Percentiles rank a stretch among this genome's conserved stretches.
Evolutionary conservation across 495 filamentous ascomycete species (phyloP).

Genomic region (Penicillium coprophilum): DNA sequence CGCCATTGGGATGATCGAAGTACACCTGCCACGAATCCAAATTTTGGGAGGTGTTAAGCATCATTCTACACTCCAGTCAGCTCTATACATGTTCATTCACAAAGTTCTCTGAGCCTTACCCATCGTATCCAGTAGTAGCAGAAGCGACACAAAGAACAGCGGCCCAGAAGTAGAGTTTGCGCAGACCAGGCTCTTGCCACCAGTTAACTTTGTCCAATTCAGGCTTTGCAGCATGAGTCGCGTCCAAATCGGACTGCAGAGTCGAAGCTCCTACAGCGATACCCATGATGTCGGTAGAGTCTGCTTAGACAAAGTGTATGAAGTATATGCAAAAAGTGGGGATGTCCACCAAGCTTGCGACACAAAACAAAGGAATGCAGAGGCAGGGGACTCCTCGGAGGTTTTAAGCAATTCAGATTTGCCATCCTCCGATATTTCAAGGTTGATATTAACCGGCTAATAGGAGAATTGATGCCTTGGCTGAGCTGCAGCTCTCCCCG

Average conservation of each 20-base stretch:
- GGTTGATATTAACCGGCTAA: conserved; percentile 11
- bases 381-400: neutral
- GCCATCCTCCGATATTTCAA: conserved; percentile 4
- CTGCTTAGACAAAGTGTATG: neutral
- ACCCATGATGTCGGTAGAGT: conserved; percentile 13
- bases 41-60: conserved; percentile 34
- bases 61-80: conserved; percentile 21
- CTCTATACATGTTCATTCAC: too few relatives aligned
- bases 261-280: conserved; percentile 15
- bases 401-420: conserved; percentile 13
- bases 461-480: conserved; percentile 6
- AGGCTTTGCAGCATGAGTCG: conserved; percentile 51
- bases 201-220: conserved; percentile 60
- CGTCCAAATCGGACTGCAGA: conserved; percentile 16
- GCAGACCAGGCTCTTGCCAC: conserved; percentile 57
- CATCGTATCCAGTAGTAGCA: conserved; percentile 66
- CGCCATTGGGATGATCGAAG: conserved; percentile 46
- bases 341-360: neutral
- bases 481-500: conserved; percentile 6
- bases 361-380: conserved; percentile 1
- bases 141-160: conserved; percentile 60
- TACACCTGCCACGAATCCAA: conserved; percentile 25
- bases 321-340: neutral
- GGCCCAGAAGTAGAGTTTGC: conserved; percentile 57
- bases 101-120: conserved; percentile 25